Base-by-base conservation (phyloP, 805 yeast species). In the Starmerella apicola region DNA sequence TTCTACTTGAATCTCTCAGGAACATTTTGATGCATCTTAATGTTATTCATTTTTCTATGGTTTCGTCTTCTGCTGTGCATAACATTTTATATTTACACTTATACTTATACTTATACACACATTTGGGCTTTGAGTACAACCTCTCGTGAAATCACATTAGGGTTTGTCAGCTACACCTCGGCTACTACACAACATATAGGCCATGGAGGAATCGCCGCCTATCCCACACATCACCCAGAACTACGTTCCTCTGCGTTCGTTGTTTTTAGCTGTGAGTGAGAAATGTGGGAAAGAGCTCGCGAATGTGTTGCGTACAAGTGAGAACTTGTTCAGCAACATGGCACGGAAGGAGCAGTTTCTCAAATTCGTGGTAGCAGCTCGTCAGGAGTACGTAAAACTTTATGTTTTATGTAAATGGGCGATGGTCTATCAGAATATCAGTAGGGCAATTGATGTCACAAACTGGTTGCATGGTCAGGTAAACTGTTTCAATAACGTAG, bases 361-460 rank as follows among this genome's bases (percentile, higher is more conserved):
- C 29, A 74, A 78, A 25, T 60, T 80, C 41, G 65, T 91, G 18
- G 79, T 88, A 2, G 65, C 67, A 26, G 61, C 86, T 23, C 70
- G 97, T 42, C 85, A 83, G 53, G 91, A 86, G 52, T 84, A 79
- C 54, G 72, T 86, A 44, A 76, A 88, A 57, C 58, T 86, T 3
- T 85, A 83, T 51, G 95, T 94, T 2, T 61, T 91, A 29, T 72
- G 80, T 38, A 86, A 88, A 60, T 91, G 99, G 99, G 73, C 85
- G 3, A 70, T 73, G 10, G 78, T 75, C 25, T 68, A 86, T 4
- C 68, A 73, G 34, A 82, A 79, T 37, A 76, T 88, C 43, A 74
- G 78, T 33, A 70, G 69, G 38, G 66, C 86, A 46, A 85, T 91
- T 41, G 97, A 91, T 61, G 66, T 88, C 17, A 72, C 93, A 43